A percentile compares a stretch with the other conserved stretches of the same genome.
Evolutionary conservation across 176 grass and related monocot species (phyloP).

Genomic region (Lolium rigidum): DNA sequence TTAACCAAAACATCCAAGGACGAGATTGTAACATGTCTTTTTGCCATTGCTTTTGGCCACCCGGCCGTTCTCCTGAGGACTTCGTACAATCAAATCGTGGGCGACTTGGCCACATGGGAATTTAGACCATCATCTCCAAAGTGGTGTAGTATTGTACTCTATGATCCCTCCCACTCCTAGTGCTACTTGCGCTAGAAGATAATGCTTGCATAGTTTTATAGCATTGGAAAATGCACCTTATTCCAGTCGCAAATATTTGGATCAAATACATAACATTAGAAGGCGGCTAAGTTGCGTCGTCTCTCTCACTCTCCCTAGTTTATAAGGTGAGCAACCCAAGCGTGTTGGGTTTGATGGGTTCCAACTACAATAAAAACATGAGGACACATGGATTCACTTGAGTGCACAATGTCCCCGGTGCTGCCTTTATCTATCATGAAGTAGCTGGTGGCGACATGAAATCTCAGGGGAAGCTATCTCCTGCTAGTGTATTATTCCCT

Average conservation of each 20-base stretch:
- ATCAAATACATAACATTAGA: neutral
- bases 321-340: neutral
- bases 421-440: too few species aligned
- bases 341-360: neutral
- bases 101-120: neutral
- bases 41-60: too few species aligned
- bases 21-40: too few species aligned
- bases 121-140: neutral
- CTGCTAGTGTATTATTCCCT: too few species aligned
- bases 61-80: too few species aligned
- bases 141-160: neutral
- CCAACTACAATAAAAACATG: neutral
- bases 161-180: neutral
- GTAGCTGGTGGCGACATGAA: neutral
- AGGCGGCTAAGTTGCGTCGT: neutral
- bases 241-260: too few species aligned
- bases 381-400: too few species aligned
- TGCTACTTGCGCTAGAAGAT: neutral
- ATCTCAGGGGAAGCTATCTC: too few species aligned
- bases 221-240: neutral
- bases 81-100: too few species aligned
- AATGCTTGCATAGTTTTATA: neutral
- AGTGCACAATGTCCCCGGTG: too few species aligned
- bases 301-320: neutral
- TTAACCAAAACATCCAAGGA: too few species aligned